These are phyloP conservation scores for Vitis rotundifolia DNA, from an alignment of 164 flowering plant species.

Conservation along the genomic window DNA sequence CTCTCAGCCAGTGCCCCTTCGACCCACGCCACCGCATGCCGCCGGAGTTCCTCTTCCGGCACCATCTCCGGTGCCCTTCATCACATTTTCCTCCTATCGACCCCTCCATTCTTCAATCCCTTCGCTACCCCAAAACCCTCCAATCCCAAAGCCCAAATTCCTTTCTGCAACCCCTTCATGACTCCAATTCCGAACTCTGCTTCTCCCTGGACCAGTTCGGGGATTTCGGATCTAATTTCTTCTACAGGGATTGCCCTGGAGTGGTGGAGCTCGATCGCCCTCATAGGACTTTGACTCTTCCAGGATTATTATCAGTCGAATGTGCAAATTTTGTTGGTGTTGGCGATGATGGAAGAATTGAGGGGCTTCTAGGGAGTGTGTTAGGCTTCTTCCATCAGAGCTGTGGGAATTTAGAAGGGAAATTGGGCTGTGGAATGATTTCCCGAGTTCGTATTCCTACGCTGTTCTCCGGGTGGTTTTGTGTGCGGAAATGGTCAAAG, in stretches of 20 bases:
- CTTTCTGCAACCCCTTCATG: conserved; percentile 14
- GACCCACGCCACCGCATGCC: conserved; percentile 68
- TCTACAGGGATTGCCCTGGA: conserved; percentile 73
- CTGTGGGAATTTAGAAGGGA: conserved; percentile 52
- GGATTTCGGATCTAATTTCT: conserved; percentile 48
- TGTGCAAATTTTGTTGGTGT: conserved; percentile 44
- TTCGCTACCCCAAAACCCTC: conserved; percentile 50
- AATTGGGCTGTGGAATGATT: conserved; percentile 67
- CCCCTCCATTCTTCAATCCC: conserved; percentile 6
- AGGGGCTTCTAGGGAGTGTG: conserved; percentile 2
- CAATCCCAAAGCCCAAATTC: conserved; percentile 18
- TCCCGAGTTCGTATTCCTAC: conserved; percentile 49
- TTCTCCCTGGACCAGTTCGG: conserved; percentile 53
- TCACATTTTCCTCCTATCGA: conserved; percentile 24
- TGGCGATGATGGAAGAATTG: conserved; percentile 7
- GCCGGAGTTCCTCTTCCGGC: conserved; percentile 66
- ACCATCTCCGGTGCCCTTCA: conserved; percentile 67
- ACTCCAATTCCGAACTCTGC: conserved; percentile 38
- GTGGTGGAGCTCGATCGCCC: conserved; percentile 41
- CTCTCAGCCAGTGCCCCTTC: conserved; percentile 55
- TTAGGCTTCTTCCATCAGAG: conserved; percentile 66
- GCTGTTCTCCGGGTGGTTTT: conserved; percentile 35
- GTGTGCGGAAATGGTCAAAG: conserved; percentile 21
- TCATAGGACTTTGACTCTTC: conserved; percentile 51
- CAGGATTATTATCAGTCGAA: conserved; percentile 49